These are phyloP conservation scores for Hemisphaericaspora nanyangensis DNA, from an alignment of 805 yeast species.

Conservation along the genomic window DNA sequence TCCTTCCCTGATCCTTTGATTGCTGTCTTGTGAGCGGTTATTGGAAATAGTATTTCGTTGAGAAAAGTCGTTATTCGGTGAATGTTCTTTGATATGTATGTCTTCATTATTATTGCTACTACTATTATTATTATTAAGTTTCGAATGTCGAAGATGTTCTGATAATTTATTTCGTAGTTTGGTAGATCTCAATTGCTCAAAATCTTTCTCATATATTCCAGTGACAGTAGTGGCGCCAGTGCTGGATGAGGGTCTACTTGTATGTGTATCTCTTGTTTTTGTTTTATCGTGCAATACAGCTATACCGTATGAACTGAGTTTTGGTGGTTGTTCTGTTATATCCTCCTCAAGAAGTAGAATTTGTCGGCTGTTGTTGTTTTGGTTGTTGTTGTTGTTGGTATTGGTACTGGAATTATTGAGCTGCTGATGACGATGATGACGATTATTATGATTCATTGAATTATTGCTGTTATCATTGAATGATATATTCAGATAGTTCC, in stretches of 20 bases:
- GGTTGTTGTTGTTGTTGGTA: conserved; percentile 1
- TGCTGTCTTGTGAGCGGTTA: neutral
- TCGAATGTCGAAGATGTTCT: conserved; percentile 25
- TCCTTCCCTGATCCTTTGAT: no score
- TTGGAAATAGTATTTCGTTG: neutral
- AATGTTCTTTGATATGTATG: no score
- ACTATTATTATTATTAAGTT: no score
- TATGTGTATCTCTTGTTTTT: conserved; percentile 1
- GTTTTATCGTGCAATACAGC: conserved; percentile 44
- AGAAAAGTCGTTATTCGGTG: no score
- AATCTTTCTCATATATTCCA: conserved; percentile 30
- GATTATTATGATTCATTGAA: no score
- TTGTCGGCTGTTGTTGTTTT: conserved; percentile 9
- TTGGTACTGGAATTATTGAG: no score
- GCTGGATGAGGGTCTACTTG: neutral
- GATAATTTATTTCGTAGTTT: conserved; percentile 28
- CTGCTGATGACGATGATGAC: no score
- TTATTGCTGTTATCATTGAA: no score
- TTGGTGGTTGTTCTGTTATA: conserved; percentile 55
- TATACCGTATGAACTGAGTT: conserved; percentile 54
- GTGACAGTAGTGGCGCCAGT: conserved; percentile 13
- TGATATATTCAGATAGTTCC: no score
- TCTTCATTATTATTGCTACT: no score
- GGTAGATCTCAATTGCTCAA: conserved; percentile 19
- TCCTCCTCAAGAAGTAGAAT: conserved; percentile 37